Conservation (phyloP, 2,329 filamentous ascomycete genomes). For the Verticillium dahliae region DNA sequence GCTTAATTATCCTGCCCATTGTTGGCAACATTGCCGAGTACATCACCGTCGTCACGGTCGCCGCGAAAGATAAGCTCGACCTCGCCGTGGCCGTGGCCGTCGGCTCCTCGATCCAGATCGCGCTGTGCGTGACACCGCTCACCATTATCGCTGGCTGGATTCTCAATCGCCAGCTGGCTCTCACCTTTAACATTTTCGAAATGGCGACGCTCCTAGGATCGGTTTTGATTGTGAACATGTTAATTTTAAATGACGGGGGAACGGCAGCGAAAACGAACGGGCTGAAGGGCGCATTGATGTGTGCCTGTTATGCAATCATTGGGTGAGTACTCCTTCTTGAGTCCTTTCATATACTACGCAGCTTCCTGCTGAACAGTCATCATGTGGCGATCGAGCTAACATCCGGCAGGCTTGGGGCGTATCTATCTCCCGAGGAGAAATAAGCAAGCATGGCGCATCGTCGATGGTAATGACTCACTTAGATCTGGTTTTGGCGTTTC, state of each 20-base stretch:
- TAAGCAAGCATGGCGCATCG: background rate
- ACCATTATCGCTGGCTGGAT: constrained; percentile 55
- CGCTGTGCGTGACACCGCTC: constrained; percentile 53
- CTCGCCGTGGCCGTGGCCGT: constrained; percentile 55
- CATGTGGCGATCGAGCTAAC: background rate
- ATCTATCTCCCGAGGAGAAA: constrained; percentile 2
- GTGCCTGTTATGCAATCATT: constrained; percentile 48
- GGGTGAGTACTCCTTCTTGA: constrained; percentile 17
- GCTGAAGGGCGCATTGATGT: constrained; percentile 49
- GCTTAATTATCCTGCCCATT: constrained; percentile 55
- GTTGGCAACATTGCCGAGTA: constrained; percentile 59
- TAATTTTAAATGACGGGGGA: constrained; percentile 66
- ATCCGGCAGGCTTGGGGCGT: constrained; percentile 1
- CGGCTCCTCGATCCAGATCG: constrained; percentile 55
- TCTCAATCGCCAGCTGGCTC: constrained; percentile 47
- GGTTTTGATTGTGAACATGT: constrained; percentile 66
- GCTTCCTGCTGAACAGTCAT: no score
- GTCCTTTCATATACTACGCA: no score
- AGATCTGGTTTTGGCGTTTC: background rate
- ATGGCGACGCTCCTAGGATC: constrained; percentile 66
- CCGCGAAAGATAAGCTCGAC: constrained; percentile 54
- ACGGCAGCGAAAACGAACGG: constrained; percentile 51
- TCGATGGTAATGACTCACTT: background rate
- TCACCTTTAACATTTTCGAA: constrained; percentile 71
- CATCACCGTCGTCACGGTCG: constrained; percentile 54